Conservation (phyloP, 2,329 filamentous ascomycete species). For the Fusarium virguliforme region DNA sequence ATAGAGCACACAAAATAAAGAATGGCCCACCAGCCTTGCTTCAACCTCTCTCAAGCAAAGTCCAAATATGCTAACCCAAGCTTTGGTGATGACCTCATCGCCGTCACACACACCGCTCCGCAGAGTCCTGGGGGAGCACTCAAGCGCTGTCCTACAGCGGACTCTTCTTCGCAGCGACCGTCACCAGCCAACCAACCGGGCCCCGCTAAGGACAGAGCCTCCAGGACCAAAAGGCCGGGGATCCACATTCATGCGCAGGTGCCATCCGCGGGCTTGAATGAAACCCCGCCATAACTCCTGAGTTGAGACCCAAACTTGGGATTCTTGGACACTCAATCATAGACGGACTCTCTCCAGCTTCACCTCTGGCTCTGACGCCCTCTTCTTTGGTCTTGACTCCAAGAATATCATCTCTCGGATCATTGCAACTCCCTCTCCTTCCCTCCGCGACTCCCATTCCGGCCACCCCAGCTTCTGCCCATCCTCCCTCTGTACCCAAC, state of each 20-base stretch:
- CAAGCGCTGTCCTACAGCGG: slow-evolving; percentile 10
- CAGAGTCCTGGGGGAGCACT: slow-evolving; percentile 11
- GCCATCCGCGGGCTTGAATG: slow-evolving; percentile 33
- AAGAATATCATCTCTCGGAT: neutral
- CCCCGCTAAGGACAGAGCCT: slow-evolving; percentile 24
- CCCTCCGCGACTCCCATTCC: slow-evolving; percentile 21
- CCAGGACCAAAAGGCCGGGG: slow-evolving; percentile 17
- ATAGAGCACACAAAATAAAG: neutral
- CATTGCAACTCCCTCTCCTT: slow-evolving; percentile 1
- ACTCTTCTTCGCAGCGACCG: slow-evolving; percentile 25
- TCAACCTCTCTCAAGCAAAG: slow-evolving; percentile 5
- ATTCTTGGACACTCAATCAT: slow-evolving; percentile 30
- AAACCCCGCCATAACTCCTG: slow-evolving; percentile 53
- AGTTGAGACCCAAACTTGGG: slow-evolving; percentile 36
- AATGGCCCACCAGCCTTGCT: neutral
- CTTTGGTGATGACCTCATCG: slow-evolving; percentile 48
- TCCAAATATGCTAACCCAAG: slow-evolving; percentile 37
- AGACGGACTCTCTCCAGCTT: slow-evolving; percentile 26
- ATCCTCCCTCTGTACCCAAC: slow-evolving; percentile 34
- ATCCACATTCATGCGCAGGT: slow-evolving; percentile 35
- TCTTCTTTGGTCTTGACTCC: slow-evolving; percentile 17
- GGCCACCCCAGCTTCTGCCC: slow-evolving; percentile 17
- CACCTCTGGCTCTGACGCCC: slow-evolving; percentile 38
- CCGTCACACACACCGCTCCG: slow-evolving; percentile 38
- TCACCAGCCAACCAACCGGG: slow-evolving; percentile 41